Evolutionary conservation across 2,329 filamentous ascomycete genomes (phyloP), one percentile per base, ranked within the genome.

Genomic region (Calonectria ilicicola): DNA sequence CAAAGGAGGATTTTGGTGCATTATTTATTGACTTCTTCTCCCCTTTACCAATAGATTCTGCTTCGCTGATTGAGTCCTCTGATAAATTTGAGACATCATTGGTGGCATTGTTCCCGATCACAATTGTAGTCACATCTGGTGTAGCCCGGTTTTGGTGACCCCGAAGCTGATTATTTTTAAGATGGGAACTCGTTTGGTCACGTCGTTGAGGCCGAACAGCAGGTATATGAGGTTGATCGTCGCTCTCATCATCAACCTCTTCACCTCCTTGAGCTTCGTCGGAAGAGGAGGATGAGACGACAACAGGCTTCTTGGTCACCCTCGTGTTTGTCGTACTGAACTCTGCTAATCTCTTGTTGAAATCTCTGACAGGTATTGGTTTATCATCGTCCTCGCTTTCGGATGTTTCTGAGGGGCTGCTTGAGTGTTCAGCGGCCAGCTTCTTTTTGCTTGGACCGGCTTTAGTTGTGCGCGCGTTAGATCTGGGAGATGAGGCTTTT

Each of bases 341-440:
- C 80, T 82, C 79, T 35, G 80, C 78, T 21, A 86, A 75, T 27
- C 81, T 80, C 26, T 82, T 80, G 53, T 83, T 84, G 64, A 86
- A 85, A 74, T 83, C 81, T 32, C 76, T 76, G n/a, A 82, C 80
- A 56, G 77, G 80, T 14, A 76, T 74, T 12, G 80, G 77, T 51
- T 80, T 80, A 12, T 65, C 70, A 21, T 75, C 72, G 7, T 75
- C 73, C 23, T 78, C 75, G 14, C 69, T 73, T 23, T 76, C 76
- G 17, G 74, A 75, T 10, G 65, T 29, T 15, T 53, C 53, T 2
- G 70, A 70, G 14, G 26, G 26, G 15, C 26, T 32, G 40, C 29
- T n/a, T 4, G 21, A 4, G 6, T 35, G 42, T 3, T 19, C 42
- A 4, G 14, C 17, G 10, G 38, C 38, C 32, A 6, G 14, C 49